phyloP scores from a whole-genome alignment of 345 rosid genomes.

The Arabidopsis arenosa region DNA sequence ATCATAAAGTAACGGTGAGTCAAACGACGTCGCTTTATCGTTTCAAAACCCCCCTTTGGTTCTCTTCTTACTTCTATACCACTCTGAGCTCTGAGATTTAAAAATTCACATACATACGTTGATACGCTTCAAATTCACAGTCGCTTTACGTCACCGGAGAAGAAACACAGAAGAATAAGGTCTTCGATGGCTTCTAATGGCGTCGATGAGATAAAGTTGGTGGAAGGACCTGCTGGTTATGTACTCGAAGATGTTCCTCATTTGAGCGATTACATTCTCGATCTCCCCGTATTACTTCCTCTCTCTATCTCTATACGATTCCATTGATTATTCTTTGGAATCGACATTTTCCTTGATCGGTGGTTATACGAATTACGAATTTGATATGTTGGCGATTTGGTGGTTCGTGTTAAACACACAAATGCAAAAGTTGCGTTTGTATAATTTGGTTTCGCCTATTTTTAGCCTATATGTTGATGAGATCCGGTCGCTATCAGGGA shows the following conservation, averaged over 20 bases:
- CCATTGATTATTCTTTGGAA: not conserved
- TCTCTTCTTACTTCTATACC: slow-evolving; percentile 28
- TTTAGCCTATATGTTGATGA: not conserved
- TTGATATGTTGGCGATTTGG: not conserved
- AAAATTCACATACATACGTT: not conserved
- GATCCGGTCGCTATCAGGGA: slow-evolving; percentile 36
- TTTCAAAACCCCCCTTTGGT: not conserved
- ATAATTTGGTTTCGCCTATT: not conserved
- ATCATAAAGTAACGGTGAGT: not conserved
- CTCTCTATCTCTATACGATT: not conserved
- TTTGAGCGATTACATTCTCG: slow-evolving; percentile 65
- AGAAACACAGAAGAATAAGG: slow-evolving; percentile 20
- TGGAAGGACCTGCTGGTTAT: slow-evolving; percentile 62
- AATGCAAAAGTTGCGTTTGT: not conserved
- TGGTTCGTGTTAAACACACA: not conserved
- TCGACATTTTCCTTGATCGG: slow-evolving; percentile 15
- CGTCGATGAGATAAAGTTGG: slow-evolving; percentile 45
- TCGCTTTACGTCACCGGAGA: slow-evolving; percentile 31
- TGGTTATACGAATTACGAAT: not conserved
- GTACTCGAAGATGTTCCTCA: slow-evolving; percentile 88
- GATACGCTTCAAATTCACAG: slow-evolving; percentile 26
- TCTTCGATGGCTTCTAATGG: slow-evolving; percentile 43
- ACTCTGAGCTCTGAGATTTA: slow-evolving; percentile 10
- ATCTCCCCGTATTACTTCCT: slow-evolving; percentile 59
- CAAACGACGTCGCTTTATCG: slow-evolving; percentile 18